Evolutionary conservation across 2,329 filamentous ascomycete genomes (phyloP).

Genomic region (Pleurostoma richardsiae): DNA sequence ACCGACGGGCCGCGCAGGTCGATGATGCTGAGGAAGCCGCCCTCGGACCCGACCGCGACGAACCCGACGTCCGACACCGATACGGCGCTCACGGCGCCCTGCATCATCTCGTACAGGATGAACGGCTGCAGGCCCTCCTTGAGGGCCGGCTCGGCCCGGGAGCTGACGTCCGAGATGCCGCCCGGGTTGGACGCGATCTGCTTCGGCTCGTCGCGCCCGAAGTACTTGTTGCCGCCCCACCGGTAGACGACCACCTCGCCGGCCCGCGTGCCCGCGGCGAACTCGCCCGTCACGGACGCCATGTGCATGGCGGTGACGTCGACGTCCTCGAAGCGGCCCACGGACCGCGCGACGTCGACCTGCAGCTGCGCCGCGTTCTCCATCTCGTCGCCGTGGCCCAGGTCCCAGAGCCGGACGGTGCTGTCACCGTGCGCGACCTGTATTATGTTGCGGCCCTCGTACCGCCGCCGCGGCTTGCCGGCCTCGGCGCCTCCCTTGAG

Average conservation of each 20-base stretch:
- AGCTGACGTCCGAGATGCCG: slow-evolving; percentile 68
- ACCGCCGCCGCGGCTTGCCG: slow-evolving; percentile 64
- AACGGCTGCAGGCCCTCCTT: slow-evolving; percentile 68
- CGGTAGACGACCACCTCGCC: slow-evolving; percentile 87
- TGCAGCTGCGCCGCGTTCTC: slow-evolving; percentile 81
- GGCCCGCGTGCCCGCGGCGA: slow-evolving; percentile 72
- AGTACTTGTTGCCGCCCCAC: slow-evolving; percentile 77
- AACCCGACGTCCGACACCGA: slow-evolving; percentile 93
- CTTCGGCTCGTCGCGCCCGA: slow-evolving; percentile 55
- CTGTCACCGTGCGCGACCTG: slow-evolving; percentile 88
- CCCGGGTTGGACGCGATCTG: slow-evolving; percentile 56
- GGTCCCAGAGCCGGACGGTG: slow-evolving; percentile 88
- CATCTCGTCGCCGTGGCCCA: slow-evolving; percentile 86
- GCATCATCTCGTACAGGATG: slow-evolving; percentile 75
- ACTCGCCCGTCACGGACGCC: slow-evolving; percentile 74
- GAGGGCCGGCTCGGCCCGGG: slow-evolving; percentile 65
- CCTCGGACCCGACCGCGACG: slow-evolving; percentile 79
- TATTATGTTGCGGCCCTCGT: slow-evolving; percentile 78
- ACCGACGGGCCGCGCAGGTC: slow-evolving; percentile 84
- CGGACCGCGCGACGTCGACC: slow-evolving; percentile 77
- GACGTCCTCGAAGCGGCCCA: slow-evolving; percentile 73
- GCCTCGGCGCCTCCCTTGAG: slow-evolving; percentile 75
- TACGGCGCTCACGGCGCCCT: slow-evolving; percentile 73
- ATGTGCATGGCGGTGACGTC: slow-evolving; percentile 77
- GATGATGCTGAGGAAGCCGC: slow-evolving; percentile 73